A percentile compares a stretch with the other conserved stretches of the same genome.
Evolutionary conservation across 805 yeast genomes (phyloP).

Genomic region (Lipomyces orientalis): DNA sequence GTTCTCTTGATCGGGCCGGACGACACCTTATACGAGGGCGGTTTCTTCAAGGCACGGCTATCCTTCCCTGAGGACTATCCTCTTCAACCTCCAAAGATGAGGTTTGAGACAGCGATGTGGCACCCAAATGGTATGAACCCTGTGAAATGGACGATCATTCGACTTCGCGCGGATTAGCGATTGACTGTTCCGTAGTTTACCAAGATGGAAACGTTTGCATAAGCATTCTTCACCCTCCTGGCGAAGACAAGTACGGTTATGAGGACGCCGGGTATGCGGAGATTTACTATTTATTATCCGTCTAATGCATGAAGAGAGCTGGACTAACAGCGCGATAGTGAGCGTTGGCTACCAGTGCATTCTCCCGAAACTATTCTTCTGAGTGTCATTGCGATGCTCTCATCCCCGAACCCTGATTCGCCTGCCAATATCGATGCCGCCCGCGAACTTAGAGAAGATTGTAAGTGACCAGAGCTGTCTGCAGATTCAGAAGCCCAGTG

Average conservation of each 20-base stretch:
- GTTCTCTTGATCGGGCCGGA: conserved; percentile 73
- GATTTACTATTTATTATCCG: not conserved
- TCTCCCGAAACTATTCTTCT: conserved; percentile 83
- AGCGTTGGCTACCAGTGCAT: conserved; percentile 91
- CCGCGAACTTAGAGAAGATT: conserved; percentile 77
- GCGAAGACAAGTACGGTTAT: conserved; percentile 86
- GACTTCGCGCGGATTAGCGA: not conserved
- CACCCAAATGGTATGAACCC: conserved; percentile 70
- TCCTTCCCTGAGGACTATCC: conserved; percentile 73
- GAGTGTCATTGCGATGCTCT: conserved; percentile 85
- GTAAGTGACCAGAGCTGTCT: conserved; percentile 42
- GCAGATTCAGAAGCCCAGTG: not conserved
- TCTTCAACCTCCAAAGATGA: conserved; percentile 67
- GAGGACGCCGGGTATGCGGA: conserved; percentile 65
- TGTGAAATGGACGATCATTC: not conserved
- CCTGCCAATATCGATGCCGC: conserved; percentile 95
- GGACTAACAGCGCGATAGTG: conserved; percentile 48
- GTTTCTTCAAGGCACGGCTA: conserved; percentile 70
- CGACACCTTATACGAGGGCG: conserved; percentile 74
- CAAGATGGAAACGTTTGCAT: conserved; percentile 87
- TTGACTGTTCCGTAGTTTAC: conserved; percentile 56
- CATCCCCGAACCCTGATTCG: conserved; percentile 88
- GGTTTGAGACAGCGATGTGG: conserved; percentile 70
- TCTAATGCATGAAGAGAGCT: not conserved
- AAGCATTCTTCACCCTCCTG: conserved; percentile 84